Conservation (phyloP, 345 rosid species). For the Aethionema arabicum region DNA sequence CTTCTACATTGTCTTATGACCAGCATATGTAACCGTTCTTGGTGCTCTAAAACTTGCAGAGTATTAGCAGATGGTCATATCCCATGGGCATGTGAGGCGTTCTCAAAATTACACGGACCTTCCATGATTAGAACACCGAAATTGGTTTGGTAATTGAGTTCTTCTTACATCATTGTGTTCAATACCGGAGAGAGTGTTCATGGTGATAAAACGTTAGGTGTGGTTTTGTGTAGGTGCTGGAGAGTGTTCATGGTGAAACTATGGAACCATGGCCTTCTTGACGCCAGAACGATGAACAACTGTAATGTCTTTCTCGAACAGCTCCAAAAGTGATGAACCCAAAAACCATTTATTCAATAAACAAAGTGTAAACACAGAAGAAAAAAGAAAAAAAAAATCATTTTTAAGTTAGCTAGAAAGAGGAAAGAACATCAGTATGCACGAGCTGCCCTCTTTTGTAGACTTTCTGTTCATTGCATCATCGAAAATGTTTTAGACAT, state of each 20-base stretch:
- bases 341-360: slow-evolving; percentile 29
- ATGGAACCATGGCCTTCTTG: slow-evolving; percentile 98
- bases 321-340: slow-evolving; percentile 37
- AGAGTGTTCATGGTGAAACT: slow-evolving; percentile 89
- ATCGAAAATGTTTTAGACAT: no score
- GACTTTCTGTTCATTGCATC: no score
- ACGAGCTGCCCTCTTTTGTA: no score
- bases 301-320: slow-evolving; percentile 65
- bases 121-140: slow-evolving; percentile 65
- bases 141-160: slow-evolving; percentile 58
- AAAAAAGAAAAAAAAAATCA: neutral
- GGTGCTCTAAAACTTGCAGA: slow-evolving; percentile 41
- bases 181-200: slow-evolving; percentile 10
- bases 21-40: neutral
- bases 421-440: no score
- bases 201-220: slow-evolving; percentile 12
- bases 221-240: slow-evolving; percentile 74
- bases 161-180: slow-evolving; percentile 11
- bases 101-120: slow-evolving; percentile 74
- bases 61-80: slow-evolving; percentile 97
- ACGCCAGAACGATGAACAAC: slow-evolving; percentile 79
- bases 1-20: no score
- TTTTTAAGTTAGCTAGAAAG: no score
- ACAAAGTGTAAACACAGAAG: slow-evolving; percentile 4
- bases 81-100: slow-evolving; percentile 99